Conservation (phyloP, 2,329 filamentous ascomycete species). For the Neopestalotiopsis clavispora region DNA sequence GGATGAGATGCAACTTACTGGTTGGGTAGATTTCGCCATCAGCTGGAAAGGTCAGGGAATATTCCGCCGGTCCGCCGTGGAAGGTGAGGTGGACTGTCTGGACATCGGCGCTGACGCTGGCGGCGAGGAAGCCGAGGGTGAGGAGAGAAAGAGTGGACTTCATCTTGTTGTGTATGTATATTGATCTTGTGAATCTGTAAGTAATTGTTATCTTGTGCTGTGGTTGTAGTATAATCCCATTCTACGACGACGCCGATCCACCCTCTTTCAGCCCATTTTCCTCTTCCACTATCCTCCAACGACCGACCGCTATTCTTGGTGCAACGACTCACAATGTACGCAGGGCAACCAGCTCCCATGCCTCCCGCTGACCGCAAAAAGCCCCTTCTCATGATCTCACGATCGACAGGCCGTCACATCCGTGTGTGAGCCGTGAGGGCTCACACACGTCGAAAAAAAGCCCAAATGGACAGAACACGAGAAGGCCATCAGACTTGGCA, state of each 20-base stretch:
- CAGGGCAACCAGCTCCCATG: neutral
- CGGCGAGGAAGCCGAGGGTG: constrained; percentile 25
- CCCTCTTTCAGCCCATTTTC: neutral
- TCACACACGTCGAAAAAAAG: neutral
- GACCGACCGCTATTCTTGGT: neutral
- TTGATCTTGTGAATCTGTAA: neutral
- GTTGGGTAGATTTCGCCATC: constrained; percentile 44
- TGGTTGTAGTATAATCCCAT: neutral
- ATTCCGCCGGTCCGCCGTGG: constrained; percentile 45
- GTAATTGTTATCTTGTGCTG: neutral
- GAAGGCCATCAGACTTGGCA: neutral
- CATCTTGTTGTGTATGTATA: neutral
- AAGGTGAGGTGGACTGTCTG: constrained; percentile 50
- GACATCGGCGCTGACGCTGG: constrained; percentile 24
- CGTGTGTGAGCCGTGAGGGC: neutral
- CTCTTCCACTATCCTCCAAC: too few species aligned
- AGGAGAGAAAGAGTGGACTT: neutral
- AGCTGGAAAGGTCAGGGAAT: constrained; percentile 46
- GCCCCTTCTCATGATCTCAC: neutral
- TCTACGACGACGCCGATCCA: neutral
- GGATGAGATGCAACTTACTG: constrained; percentile 22
- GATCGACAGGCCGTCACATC: neutral
- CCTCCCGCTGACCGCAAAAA: neutral
- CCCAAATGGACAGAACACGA: neutral
- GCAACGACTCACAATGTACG: neutral